Evolutionary conservation across 2,329 filamentous ascomycete genomes (phyloP).

Genomic region (Chaetomium sp.): DNA sequence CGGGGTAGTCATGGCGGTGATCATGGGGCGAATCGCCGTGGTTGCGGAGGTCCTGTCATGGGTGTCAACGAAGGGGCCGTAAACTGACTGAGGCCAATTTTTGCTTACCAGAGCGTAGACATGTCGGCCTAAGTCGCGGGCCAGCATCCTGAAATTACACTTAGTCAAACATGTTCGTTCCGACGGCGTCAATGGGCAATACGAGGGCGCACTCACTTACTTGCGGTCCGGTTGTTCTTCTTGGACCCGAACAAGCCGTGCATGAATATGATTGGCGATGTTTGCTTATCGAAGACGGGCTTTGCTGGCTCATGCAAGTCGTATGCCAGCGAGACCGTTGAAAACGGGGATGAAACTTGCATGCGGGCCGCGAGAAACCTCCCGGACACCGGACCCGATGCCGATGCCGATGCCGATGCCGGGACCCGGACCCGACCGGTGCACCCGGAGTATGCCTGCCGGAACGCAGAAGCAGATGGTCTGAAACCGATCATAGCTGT

Average conservation of each 20-base stretch:
- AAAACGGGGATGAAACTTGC: slow-evolving; percentile 10
- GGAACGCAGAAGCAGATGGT: slow-evolving; percentile 2
- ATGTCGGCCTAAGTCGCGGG: slow-evolving; percentile 75
- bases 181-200: neutral
- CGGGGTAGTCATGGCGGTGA: slow-evolving; percentile 72
- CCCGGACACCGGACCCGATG: slow-evolving; percentile 4
- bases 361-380: slow-evolving; percentile 17
- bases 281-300: slow-evolving; percentile 45
- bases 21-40: slow-evolving; percentile 88
- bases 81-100: slow-evolving; percentile 34
- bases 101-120: slow-evolving; percentile 74
- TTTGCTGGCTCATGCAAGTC: slow-evolving; percentile 65
- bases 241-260: slow-evolving; percentile 95
- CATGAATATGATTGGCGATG: slow-evolving; percentile 76
- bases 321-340: slow-evolving; percentile 56
- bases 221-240: slow-evolving; percentile 91
- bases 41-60: slow-evolving; percentile 77
- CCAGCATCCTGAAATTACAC: slow-evolving; percentile 49
- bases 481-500: slow-evolving; percentile 15
- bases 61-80: slow-evolving; percentile 24
- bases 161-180: neutral
- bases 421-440: slow-evolving; percentile 10
- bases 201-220: slow-evolving; percentile 67
- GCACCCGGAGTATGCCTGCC: slow-evolving; percentile 9
- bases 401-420: slow-evolving; percentile 8